phyloP scores from a whole-genome alignment of 1,139 yeast genomes.

The Geotrichum reessii region DNA sequence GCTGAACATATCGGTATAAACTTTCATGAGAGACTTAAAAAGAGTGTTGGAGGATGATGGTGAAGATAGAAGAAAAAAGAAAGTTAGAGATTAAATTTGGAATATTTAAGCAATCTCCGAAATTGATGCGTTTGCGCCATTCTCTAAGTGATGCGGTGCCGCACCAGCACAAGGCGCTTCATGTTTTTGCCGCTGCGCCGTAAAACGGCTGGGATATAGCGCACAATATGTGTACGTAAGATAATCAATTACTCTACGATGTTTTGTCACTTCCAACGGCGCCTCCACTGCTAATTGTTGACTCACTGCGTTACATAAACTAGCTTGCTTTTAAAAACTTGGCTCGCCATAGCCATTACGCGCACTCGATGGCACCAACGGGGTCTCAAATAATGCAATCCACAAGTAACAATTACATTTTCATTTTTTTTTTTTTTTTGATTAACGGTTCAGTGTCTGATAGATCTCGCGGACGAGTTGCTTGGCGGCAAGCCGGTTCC shows the following conservation, averaged over 20 bases:
- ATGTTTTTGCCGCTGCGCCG: background rate
- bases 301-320: background rate
- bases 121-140: background rate
- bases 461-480: background rate
- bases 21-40: background rate
- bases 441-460: background rate
- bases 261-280: background rate
- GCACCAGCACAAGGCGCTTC: background rate
- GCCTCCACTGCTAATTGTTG: background rate
- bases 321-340: too few species aligned
- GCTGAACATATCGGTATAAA: background rate
- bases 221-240: background rate
- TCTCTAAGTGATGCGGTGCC: background rate
- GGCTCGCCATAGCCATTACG: background rate
- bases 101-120: background rate
- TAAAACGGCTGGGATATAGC: background rate
- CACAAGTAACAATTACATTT: background rate
- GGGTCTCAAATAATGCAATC: background rate
- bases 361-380: background rate
- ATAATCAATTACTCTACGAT: too few species aligned
- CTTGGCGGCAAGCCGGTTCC: background rate
- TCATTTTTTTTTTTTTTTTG: too few species aligned
- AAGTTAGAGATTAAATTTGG: background rate
- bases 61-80: background rate
- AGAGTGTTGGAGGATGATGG: background rate